Base-by-base conservation (phyloP, 1,139 yeast genomes). In the Eremothecium coryli region DNA sequence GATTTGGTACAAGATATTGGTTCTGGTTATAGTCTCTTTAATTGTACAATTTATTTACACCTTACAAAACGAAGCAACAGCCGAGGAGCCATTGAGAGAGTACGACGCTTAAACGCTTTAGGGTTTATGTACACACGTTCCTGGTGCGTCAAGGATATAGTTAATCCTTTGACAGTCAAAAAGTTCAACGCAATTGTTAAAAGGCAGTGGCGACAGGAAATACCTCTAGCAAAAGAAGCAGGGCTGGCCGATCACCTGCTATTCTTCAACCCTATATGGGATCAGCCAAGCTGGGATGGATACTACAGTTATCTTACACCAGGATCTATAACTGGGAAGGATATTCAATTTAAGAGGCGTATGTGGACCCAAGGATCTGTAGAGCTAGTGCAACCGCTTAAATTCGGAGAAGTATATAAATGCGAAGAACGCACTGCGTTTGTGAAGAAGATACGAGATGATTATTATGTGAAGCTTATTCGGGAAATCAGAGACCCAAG, bases 281-380 rank as follows among this genome's bases (percentile, higher is more conserved):
- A 75, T 44, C 56, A 55, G 3, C 51, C 84, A 17, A 77, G 81
- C 1, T 31, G 50, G 2, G 97, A 88, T 55, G 96, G 96, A 0
- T 88, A 84, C 56, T 94, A 82, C 46, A 67, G 76, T 38, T 74
- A 78, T 47, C 94, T 82, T 54, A 76, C 90, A 1, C 95, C 95
- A 0, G 48, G 43, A 1, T 42, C 37, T 4, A 16, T 48, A 10
- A 26, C 43, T 9, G 31, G 33, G 3, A 29, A 35, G 14, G 8
- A 34, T 0, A 27, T 38, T 29, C 49, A 59, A 5, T 84, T 64
- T 50, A 60, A 60, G 17, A 62, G 93, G 40, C 62, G 96, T 23
- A 70, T 88, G 75, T 88, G 96, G 96, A 76, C 72, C 0, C 75
- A 77, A 25, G 96, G 96, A 1, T 56, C 65, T 17, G 58, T 84